These are phyloP conservation scores for Chalciporus piperatus DNA, from an alignment of 768 basidiomycete genomes.

Conservation along the genomic window DNA sequence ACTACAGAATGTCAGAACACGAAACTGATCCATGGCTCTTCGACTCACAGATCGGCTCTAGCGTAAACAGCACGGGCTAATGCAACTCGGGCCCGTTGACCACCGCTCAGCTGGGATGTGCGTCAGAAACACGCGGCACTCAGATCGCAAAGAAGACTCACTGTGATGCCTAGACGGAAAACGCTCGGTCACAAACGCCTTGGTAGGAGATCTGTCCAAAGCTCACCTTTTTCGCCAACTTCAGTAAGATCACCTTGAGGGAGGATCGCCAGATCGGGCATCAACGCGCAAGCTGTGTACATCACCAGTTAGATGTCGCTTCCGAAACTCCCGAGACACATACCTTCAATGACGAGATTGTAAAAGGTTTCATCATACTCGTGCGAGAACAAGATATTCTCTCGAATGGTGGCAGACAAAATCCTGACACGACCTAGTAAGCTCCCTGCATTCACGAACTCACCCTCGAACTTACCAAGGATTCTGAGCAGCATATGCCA, in stretches of 20 bases:
- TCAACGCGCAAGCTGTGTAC: constrained; percentile 73
- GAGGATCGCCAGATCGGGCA: constrained; percentile 75
- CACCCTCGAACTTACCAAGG: constrained; percentile 58
- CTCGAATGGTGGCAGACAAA: constrained; percentile 78
- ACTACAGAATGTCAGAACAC: constrained; percentile 31
- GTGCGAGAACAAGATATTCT: constrained; percentile 92
- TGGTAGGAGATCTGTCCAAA: neutral
- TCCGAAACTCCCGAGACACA: neutral
- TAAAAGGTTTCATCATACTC: constrained; percentile 86
- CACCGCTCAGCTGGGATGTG: constrained; percentile 63
- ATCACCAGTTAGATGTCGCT: neutral
- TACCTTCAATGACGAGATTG: constrained; percentile 76
- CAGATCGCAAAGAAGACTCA: constrained; percentile 28
- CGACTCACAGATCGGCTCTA: constrained; percentile 76
- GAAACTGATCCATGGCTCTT: no score
- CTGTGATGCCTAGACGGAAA: constrained; percentile 49
- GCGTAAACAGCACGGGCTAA: constrained; percentile 90
- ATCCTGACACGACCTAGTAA: constrained; percentile 47
- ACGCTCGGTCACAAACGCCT: neutral
- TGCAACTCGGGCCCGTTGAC: constrained; percentile 79
- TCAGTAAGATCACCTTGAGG: constrained; percentile 81
- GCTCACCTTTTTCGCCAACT: constrained; percentile 78
- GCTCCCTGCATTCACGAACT: neutral
- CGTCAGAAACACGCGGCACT: constrained; percentile 12
- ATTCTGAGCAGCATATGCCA: constrained; percentile 85